Conservation (phyloP, 768 basidiomycete genomes). For the Suillus bovinus region DNA sequence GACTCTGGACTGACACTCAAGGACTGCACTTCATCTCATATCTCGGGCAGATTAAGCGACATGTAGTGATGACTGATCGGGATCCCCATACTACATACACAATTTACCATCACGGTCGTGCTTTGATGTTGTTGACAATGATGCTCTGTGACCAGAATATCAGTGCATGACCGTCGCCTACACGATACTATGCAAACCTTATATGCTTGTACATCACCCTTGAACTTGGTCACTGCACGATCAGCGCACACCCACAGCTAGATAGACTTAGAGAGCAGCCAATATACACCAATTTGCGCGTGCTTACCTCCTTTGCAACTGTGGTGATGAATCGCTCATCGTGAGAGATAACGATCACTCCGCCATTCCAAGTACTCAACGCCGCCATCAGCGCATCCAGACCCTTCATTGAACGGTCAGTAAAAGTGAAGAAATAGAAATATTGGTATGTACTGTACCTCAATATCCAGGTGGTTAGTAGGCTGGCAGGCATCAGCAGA, state of each 20-base stretch:
- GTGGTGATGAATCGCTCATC: conserved; percentile 94
- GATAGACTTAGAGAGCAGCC: conserved; percentile 13
- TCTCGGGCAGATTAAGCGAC: background rate
- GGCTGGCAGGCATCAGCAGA: conserved; percentile 48
- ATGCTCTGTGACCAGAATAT: conserved; percentile 50
- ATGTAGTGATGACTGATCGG: background rate
- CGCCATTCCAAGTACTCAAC: conserved; percentile 79
- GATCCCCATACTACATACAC: background rate
- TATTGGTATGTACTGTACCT: conserved; percentile 43
- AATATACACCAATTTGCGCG: background rate
- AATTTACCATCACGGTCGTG: conserved; percentile 42
- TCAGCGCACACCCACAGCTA: conserved; percentile 95
- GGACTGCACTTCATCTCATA: background rate
- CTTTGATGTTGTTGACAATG: conserved; percentile 72
- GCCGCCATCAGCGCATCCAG: conserved; percentile 93
- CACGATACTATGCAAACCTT: conserved; percentile 53
- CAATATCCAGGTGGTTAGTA: conserved; percentile 95
- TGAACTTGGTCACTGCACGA: conserved; percentile 78
- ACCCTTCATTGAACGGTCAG: conserved; percentile 53
- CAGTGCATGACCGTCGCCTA: conserved; percentile 3
- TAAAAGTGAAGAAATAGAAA: conserved; percentile 12
- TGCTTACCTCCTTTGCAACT: conserved; percentile 74
- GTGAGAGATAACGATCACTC: conserved; percentile 92
- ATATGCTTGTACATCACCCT: conserved; percentile 88
- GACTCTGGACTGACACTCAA: background rate